Conservation (phyloP, 768 basidiomycete genomes). For the Auricularia heimuer region DNA sequence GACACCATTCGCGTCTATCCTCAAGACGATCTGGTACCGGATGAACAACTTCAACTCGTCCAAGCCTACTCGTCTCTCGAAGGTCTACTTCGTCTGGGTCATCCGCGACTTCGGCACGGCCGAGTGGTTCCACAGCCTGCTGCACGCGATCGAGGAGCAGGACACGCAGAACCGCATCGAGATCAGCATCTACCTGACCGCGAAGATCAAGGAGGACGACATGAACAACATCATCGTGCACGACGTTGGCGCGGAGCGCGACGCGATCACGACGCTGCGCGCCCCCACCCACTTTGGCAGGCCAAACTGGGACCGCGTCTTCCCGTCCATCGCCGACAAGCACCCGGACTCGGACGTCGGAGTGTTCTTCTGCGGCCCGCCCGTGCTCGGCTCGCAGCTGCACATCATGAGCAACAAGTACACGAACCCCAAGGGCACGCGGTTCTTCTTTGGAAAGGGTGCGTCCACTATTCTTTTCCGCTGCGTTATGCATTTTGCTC, state of each 20-base stretch:
- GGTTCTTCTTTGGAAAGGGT: slow-evolving; percentile 86
- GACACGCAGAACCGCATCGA: slow-evolving; percentile 79
- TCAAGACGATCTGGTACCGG: slow-evolving; percentile 92
- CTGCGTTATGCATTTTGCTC: background rate
- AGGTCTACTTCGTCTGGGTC: slow-evolving; percentile 92
- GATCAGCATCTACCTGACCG: slow-evolving; percentile 90
- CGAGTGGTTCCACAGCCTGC: slow-evolving; percentile 90
- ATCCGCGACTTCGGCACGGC: slow-evolving; percentile 86
- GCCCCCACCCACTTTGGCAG: slow-evolving; percentile 90
- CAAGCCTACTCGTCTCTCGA: slow-evolving; percentile 74
- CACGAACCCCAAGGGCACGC: slow-evolving; percentile 62
- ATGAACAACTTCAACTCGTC: slow-evolving; percentile 78
- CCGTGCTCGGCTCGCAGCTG: slow-evolving; percentile 50
- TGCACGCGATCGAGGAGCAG: slow-evolving; percentile 90
- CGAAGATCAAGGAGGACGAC: slow-evolving; percentile 84
- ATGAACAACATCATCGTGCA: slow-evolving; percentile 90
- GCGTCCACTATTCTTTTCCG: background rate
- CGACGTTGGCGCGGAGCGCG: slow-evolving; percentile 88
- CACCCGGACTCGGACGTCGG: slow-evolving; percentile 87
- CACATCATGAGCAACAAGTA: slow-evolving; percentile 81
- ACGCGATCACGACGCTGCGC: slow-evolving; percentile 79
- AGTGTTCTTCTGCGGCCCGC: slow-evolving; percentile 88
- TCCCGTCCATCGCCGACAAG: slow-evolving; percentile 63
- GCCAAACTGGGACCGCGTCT: slow-evolving; percentile 77
- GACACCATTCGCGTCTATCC: slow-evolving; percentile 87